These are phyloP conservation scores for Diplodia mutila DNA, from an alignment of 2,329 filamentous ascomycete genomes.

Conservation along the genomic window DNA sequence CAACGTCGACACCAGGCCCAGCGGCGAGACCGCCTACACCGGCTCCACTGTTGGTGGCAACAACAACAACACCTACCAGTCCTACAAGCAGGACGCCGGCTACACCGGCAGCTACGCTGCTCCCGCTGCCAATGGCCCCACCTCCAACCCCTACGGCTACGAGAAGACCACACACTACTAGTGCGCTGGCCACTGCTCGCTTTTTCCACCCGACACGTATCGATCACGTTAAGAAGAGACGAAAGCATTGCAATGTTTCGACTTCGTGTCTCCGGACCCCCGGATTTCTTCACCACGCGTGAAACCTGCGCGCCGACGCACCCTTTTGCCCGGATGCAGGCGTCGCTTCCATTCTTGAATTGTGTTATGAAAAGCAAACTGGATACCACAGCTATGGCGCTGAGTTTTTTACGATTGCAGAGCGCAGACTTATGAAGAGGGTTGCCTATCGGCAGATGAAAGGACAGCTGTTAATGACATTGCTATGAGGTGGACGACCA, in stretches of 20 bases:
- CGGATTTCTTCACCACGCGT: background rate
- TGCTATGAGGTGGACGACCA: constrained; percentile 1
- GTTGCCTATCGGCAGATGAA: background rate
- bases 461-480: constrained; percentile 4
- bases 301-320: background rate
- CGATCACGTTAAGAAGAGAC: background rate
- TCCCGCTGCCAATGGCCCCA: constrained; percentile 40
- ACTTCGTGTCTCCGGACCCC: background rate
- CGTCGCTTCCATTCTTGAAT: constrained; percentile 4
- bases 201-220: background rate
- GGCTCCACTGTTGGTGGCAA: constrained; percentile 52
- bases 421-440: background rate
- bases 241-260: background rate
- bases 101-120: constrained; percentile 34
- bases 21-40: constrained; percentile 55
- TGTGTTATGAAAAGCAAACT: constrained; percentile 14
- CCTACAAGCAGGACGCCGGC: constrained; percentile 18
- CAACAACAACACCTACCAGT: constrained; percentile 40
- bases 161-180: constrained; percentile 33
- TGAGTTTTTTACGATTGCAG: background rate
- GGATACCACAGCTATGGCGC: constrained; percentile 12
- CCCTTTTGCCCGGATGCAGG: background rate
- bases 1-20: constrained; percentile 46
- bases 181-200: background rate
- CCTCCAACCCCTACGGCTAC: constrained; percentile 46